Conservation (phyloP, 1,139 yeast genomes). For the Sugiyamaella neomexicana region DNA sequence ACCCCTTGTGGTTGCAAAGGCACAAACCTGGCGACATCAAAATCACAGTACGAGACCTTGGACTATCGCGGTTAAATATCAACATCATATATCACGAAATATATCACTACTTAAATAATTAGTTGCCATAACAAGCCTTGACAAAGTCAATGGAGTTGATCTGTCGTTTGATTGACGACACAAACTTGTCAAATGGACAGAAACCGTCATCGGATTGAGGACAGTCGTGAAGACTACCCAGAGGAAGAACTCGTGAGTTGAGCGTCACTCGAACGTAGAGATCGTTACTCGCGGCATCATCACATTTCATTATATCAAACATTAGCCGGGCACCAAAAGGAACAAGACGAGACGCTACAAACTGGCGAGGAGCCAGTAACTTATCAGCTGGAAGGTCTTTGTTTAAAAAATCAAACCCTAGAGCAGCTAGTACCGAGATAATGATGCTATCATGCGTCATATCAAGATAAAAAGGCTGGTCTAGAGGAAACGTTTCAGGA, state of each 20-base stretch:
- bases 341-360: slow-evolving; percentile 44
- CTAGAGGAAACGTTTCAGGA: slow-evolving; percentile 41
- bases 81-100: not conserved
- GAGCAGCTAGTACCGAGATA: slow-evolving; percentile 43
- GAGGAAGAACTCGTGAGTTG: slow-evolving; percentile 45
- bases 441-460: slow-evolving; percentile 47
- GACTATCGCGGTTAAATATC: no score
- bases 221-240: slow-evolving; percentile 41
- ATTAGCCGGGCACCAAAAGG: slow-evolving; percentile 48
- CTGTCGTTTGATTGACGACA: slow-evolving; percentile 39
- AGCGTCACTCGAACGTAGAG: slow-evolving; percentile 41
- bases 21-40: no score
- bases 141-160: slow-evolving; percentile 39
- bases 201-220: slow-evolving; percentile 41
- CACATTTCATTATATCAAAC: slow-evolving; percentile 45
- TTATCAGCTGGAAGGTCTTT: slow-evolving; percentile 40
- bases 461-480: slow-evolving; percentile 46
- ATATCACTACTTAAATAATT: not conserved
- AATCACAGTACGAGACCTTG: no score
- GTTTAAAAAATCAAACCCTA: slow-evolving; percentile 43
- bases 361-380: slow-evolving; percentile 44
- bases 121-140: slow-evolving; percentile 39
- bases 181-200: slow-evolving; percentile 40
- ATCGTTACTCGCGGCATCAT: slow-evolving; percentile 29
- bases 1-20: no score